These are phyloP conservation scores for Nemania sp. DNA, from an alignment of 2,329 filamentous ascomycete genomes.

Conservation along the genomic window DNA sequence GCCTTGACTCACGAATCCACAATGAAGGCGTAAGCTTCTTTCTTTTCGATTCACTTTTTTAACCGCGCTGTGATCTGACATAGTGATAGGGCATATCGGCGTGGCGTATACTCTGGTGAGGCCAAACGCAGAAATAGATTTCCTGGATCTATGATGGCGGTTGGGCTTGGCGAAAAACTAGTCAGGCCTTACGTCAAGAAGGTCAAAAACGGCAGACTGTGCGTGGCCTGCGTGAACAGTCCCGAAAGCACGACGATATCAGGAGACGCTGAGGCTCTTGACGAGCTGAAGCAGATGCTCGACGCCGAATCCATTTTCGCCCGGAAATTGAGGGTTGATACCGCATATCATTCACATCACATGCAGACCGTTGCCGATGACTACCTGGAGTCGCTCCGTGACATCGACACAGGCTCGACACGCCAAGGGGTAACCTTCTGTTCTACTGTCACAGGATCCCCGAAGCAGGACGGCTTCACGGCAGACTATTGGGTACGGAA, in stretches of 20 bases:
- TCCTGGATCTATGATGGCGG: slow-evolving; percentile 20
- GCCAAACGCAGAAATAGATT: neutral
- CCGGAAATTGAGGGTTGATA: slow-evolving; percentile 5
- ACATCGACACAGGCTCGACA: neutral
- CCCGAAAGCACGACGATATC: slow-evolving; percentile 13
- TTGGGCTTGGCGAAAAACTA: slow-evolving; percentile 6
- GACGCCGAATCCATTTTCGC: slow-evolving; percentile 12
- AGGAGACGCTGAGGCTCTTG: slow-evolving; percentile 5
- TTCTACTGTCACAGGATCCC: slow-evolving; percentile 14
- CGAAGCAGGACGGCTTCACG: neutral
- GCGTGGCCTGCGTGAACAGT: slow-evolving; percentile 20
- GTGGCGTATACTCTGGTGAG: slow-evolving; percentile 9
- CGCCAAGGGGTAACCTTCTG: slow-evolving; percentile 1
- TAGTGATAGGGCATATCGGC: slow-evolving; percentile 12
- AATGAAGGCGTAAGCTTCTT: slow-evolving; percentile 6
- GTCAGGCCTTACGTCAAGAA: neutral
- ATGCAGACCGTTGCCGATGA: slow-evolving; percentile 16
- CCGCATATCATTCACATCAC: slow-evolving; percentile 16
- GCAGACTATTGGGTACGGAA: slow-evolving; percentile 18
- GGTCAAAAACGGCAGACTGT: neutral
- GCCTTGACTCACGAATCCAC: slow-evolving; percentile 13
- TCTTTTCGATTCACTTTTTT: neutral
- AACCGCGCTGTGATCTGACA: neutral
- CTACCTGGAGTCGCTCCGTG: slow-evolving; percentile 4
- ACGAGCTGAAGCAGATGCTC: slow-evolving; percentile 3